phyloP scores from a whole-genome alignment of 2,329 filamentous ascomycete species.

The Colletotrichum sp. region DNA sequence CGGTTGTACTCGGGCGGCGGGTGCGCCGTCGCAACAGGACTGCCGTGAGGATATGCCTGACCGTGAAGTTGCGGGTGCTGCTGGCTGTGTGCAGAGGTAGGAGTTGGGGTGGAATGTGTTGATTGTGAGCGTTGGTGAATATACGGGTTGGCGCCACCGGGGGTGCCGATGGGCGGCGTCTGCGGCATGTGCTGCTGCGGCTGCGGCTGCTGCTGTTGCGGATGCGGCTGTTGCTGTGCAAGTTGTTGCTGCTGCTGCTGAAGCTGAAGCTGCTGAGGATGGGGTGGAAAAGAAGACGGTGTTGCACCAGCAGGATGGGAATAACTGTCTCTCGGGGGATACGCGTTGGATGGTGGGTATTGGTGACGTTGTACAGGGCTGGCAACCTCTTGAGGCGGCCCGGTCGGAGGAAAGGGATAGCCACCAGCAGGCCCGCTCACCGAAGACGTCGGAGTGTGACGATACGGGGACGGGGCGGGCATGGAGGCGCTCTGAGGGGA shows the following conservation, averaged over 20 bases:
- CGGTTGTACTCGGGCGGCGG: constrained; percentile 49
- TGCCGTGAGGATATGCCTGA: constrained; percentile 55
- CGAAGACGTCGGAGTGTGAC: constrained; percentile 53
- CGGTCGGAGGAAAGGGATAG: constrained; percentile 56
- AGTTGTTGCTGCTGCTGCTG: constrained; percentile 34
- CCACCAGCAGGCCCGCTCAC: constrained; percentile 44
- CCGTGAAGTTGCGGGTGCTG: constrained; percentile 61
- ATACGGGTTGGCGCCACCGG: constrained; percentile 38
- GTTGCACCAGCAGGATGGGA: constrained; percentile 40
- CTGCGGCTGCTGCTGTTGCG: constrained; percentile 31
- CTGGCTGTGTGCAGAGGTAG: constrained; percentile 67
- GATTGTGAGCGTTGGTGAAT: constrained; percentile 59
- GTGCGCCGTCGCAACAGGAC: constrained; percentile 54
- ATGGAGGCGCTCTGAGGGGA: constrained; percentile 53
- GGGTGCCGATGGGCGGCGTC: constrained; percentile 47
- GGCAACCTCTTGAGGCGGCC: constrained; percentile 44
- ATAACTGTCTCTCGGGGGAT: constrained; percentile 52
- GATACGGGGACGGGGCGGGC: constrained; percentile 53
- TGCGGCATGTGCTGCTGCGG: constrained; percentile 42
- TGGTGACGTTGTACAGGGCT: constrained; percentile 60
- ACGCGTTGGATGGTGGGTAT: constrained; percentile 50
- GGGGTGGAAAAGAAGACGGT: constrained; percentile 32
- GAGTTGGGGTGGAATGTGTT: constrained; percentile 63
- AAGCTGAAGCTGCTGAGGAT: constrained; percentile 29
- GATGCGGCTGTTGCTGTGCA: constrained; percentile 21